Conservation (phyloP, 108 stramenopile genomes). For the Nannochloropsis oceanica region DNA sequence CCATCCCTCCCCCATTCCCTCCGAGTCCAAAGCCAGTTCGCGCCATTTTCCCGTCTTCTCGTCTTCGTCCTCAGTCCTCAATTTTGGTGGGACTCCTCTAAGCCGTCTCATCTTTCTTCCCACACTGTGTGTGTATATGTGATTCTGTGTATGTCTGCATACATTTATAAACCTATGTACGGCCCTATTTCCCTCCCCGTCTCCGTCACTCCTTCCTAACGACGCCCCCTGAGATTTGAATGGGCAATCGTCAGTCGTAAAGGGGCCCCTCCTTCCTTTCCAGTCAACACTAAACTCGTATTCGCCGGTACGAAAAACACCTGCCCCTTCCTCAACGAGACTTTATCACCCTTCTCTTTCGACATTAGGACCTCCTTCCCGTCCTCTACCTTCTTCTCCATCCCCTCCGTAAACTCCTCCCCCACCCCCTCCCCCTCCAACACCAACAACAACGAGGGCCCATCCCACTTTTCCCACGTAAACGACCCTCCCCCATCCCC, state of each 20-base stretch:
- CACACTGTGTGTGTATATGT: too few relatives aligned
- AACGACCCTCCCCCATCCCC: background rate
- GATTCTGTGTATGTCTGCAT: too few relatives aligned
- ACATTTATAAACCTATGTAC: too few relatives aligned
- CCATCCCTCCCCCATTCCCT: too few relatives aligned
- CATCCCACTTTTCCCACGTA: background rate
- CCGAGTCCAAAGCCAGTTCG: too few relatives aligned
- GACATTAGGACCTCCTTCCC: background rate
- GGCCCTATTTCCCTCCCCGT: too few relatives aligned
- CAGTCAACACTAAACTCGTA: background rate
- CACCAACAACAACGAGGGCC: slow-evolving; percentile 18
- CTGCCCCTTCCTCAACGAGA: background rate
- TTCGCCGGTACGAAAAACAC: background rate
- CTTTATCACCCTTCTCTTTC: too few relatives aligned
- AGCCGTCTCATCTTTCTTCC: too few relatives aligned
- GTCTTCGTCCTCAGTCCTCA: too few relatives aligned
- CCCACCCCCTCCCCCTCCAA: slow-evolving; percentile 7
- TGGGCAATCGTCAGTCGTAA: background rate
- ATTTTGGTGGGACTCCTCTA: too few relatives aligned
- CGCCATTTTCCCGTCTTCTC: too few relatives aligned
- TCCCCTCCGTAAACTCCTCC: background rate
- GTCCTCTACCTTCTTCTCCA: background rate
- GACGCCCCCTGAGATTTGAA: background rate
- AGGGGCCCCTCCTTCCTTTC: background rate
- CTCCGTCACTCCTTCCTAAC: too few relatives aligned